phyloP scores from a whole-genome alignment of 2,329 filamentous ascomycete species.

The Pseudofabraea citricarpa region DNA sequence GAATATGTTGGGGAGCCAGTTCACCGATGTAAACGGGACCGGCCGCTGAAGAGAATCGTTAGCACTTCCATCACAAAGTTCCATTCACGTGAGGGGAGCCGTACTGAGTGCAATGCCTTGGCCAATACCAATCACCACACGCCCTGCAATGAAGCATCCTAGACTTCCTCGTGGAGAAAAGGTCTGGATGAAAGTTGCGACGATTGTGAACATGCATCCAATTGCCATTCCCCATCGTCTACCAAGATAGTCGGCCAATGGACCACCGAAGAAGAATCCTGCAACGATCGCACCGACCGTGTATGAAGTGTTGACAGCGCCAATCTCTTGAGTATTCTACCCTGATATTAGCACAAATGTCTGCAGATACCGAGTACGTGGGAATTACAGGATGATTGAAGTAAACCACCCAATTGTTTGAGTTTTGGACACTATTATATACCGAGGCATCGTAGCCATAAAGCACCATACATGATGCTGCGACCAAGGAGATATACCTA shows the following conservation, averaged over 20 bases:
- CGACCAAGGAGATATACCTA: too few relatives aligned
- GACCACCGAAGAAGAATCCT: constrained; percentile 63
- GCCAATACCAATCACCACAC: constrained; percentile 64
- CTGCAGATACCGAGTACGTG: background rate
- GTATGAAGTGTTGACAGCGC: constrained; percentile 63
- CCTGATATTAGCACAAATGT: constrained; percentile 19
- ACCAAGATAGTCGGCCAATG: constrained; percentile 53
- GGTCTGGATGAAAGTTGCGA: constrained; percentile 65
- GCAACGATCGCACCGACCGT: constrained; percentile 63
- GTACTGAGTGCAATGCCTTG: constrained; percentile 62
- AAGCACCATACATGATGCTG: too few relatives aligned
- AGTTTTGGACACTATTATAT: constrained; percentile 68
- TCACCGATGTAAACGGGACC: constrained; percentile 70
- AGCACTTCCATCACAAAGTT: background rate
- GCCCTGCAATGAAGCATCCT: constrained; percentile 62
- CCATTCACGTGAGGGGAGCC: constrained; percentile 11
- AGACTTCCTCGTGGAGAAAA: constrained; percentile 57
- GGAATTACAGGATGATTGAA: constrained; percentile 40
- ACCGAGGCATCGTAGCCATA: constrained; percentile 73
- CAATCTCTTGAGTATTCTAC: constrained; percentile 37
- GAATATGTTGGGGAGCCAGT: constrained; percentile 57
- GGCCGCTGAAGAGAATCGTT: constrained; percentile 39
- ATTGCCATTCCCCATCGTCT: constrained; percentile 60
- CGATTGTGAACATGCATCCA: constrained; percentile 60
- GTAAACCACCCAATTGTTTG: constrained; percentile 59